Evolutionary conservation across 2,329 filamentous ascomycete genomes (phyloP).

Genomic region (Alternaria angustiovoidea): DNA sequence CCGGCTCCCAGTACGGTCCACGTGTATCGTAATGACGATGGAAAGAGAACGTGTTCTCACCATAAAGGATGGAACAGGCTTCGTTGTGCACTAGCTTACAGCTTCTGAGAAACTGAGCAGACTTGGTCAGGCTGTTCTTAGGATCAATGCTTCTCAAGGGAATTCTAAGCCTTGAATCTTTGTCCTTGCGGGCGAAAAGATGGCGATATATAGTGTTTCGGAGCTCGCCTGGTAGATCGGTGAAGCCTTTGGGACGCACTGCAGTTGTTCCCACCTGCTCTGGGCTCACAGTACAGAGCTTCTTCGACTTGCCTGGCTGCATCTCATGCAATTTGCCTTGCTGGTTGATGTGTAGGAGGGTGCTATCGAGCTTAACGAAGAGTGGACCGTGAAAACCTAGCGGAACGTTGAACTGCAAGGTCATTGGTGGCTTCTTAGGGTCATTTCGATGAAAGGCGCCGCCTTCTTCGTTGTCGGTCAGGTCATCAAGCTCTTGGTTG

Average conservation of each 20-base stretch:
- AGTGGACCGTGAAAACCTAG: slow-evolving; percentile 57
- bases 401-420: slow-evolving; percentile 58
- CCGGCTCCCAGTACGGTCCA: slow-evolving; percentile 51
- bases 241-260: slow-evolving; percentile 29
- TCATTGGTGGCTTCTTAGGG: slow-evolving; percentile 39
- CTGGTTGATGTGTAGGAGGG: slow-evolving; percentile 25
- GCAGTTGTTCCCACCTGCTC: background rate
- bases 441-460: slow-evolving; percentile 23
- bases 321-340: slow-evolving; percentile 26
- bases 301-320: slow-evolving; percentile 22
- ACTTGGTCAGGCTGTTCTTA: slow-evolving; percentile 48
- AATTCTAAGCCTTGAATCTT: slow-evolving; percentile 48
- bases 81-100: slow-evolving; percentile 57
- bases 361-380: slow-evolving; percentile 51
- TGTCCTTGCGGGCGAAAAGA: slow-evolving; percentile 49
- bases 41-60: slow-evolving; percentile 60
- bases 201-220: slow-evolving; percentile 58
- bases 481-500: slow-evolving; percentile 36
- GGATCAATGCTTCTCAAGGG: slow-evolving; percentile 2
- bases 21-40: slow-evolving; percentile 49
- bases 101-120: slow-evolving; percentile 56
- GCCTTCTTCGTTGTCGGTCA: slow-evolving; percentile 40
- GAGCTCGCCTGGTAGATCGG: slow-evolving; percentile 52
- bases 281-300: slow-evolving; percentile 1
- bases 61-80: slow-evolving; percentile 58